phyloP scores from a whole-genome alignment of 768 basidiomycete species.

The Tylopilus sp. region DNA sequence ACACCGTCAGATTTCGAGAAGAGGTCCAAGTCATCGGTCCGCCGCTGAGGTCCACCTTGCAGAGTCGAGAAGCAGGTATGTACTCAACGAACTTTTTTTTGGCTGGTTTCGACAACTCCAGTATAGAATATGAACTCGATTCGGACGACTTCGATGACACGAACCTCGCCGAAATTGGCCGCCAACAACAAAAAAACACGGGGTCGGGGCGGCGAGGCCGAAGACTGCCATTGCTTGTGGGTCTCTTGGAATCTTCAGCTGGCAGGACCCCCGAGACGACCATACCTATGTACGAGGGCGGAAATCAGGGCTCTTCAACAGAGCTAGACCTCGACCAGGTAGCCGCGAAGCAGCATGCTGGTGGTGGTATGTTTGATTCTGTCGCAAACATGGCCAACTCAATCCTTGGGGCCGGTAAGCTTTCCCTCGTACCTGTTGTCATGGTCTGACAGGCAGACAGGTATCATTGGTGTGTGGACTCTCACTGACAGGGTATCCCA shows the following conservation, averaged over 20 bases:
- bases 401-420: conserved; percentile 85
- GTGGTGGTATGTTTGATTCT: conserved; percentile 75
- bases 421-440: not conserved
- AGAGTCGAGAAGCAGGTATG: conserved; percentile 82
- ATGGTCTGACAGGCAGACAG: conserved; percentile 34
- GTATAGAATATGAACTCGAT: conserved; percentile 78
- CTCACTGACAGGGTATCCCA: not conserved
- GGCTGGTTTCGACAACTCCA: conserved; percentile 7
- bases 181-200: conserved; percentile 21
- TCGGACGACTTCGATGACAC: conserved; percentile 74
- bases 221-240: conserved; percentile 74
- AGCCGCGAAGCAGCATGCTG: conserved; percentile 58
- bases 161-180: conserved; percentile 29
- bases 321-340: conserved; percentile 63
- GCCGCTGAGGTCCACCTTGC: conserved; percentile 63
- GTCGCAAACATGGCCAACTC: conserved; percentile 96
- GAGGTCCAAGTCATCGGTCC: conserved; percentile 67
- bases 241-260: conserved; percentile 64
- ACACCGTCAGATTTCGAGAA: conserved; percentile 63
- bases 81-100: conserved; percentile 26
- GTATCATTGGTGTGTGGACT: conserved; percentile 62
- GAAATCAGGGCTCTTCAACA: conserved; percentile 28
- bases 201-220: conserved; percentile 41
- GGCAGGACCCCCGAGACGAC: conserved; percentile 57
- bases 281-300: conserved; percentile 42